Percentiles rank a stretch among this genome's conserved stretches.
These are phyloP conservation scores for Pseudogymnoascus sp. DNA, from an alignment of 2,329 filamentous ascomycete species.

Conservation along the genomic window DNA sequence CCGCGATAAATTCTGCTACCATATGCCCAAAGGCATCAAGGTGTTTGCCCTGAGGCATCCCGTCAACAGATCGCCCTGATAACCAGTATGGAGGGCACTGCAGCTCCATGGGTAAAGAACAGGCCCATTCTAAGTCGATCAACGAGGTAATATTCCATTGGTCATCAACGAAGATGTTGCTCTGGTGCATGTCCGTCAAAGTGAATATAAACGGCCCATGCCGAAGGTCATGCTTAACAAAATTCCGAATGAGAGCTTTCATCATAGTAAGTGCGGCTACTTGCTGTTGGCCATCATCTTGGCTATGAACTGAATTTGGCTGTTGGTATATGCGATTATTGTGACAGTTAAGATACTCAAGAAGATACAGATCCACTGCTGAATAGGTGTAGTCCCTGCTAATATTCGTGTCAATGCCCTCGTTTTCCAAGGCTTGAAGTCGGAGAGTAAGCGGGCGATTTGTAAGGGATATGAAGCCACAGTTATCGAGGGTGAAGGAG, in stretches of 20 bases:
- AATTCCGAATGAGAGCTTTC: not conserved
- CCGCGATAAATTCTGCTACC: conserved; percentile 17
- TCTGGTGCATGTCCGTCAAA: not conserved
- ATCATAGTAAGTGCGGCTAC: not conserved
- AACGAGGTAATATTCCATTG: not conserved
- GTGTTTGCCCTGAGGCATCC: conserved; percentile 15
- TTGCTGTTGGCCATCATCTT: not conserved
- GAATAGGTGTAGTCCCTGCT: not conserved
- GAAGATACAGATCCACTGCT: not conserved
- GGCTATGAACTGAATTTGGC: not conserved
- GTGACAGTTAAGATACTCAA: not conserved
- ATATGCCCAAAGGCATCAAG: conserved; percentile 12
- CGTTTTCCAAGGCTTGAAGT: not conserved
- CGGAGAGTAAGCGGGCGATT: not conserved
- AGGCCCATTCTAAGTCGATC: not conserved
- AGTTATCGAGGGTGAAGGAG: not conserved
- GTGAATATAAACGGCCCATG: not conserved
- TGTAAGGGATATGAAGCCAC: not conserved
- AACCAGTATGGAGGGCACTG: conserved; percentile 27
- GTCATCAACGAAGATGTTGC: not conserved
- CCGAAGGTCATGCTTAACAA: not conserved
- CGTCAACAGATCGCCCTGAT: conserved; percentile 15
- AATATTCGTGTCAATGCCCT: not conserved
- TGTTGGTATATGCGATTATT: not conserved
- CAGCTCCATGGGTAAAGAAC: conserved; percentile 24